A percentile compares a stretch with the other conserved stretches of the same genome.
phyloP scores from a whole-genome alignment of 768 basidiomycete species.

The Podaxis sp. region DNA sequence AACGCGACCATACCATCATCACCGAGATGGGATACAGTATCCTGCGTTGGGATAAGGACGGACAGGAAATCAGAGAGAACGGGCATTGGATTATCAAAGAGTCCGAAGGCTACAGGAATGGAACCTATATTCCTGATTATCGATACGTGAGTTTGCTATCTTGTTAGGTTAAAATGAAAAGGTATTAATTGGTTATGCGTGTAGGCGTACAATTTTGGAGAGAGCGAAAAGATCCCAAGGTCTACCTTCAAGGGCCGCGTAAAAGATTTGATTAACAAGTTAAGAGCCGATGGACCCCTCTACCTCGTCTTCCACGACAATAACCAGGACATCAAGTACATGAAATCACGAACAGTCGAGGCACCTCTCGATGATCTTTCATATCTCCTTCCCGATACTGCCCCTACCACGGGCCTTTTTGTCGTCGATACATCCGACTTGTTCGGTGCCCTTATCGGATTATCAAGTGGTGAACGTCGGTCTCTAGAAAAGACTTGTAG shows the following conservation, averaged over 20 bases:
- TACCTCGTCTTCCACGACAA: slow-evolving; percentile 84
- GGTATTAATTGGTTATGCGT: background rate
- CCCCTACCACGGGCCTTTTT: slow-evolving; percentile 54
- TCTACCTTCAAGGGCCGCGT: slow-evolving; percentile 53
- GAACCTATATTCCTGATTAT: slow-evolving; percentile 61
- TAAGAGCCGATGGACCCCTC: slow-evolving; percentile 52
- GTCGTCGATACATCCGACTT: slow-evolving; percentile 74
- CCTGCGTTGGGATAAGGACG: slow-evolving; percentile 54
- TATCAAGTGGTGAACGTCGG: slow-evolving; percentile 47
- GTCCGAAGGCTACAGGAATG: slow-evolving; percentile 55
- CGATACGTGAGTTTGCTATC: slow-evolving; percentile 45
- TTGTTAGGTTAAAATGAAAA: background rate
- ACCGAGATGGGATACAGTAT: slow-evolving; percentile 85
- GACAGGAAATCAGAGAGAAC: slow-evolving; percentile 42
- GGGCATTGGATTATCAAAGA: slow-evolving; percentile 71
- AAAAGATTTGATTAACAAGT: slow-evolving; percentile 39
- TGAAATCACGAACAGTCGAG: slow-evolving; percentile 57
- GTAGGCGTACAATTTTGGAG: slow-evolving; percentile 69
- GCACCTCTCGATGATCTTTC: slow-evolving; percentile 53
- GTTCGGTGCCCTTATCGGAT: slow-evolving; percentile 73
- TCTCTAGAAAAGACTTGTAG: slow-evolving; percentile 62
- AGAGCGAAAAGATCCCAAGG: slow-evolving; percentile 54
- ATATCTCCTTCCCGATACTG: slow-evolving; percentile 56
- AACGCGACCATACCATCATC: slow-evolving; percentile 66
- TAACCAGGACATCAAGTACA: slow-evolving; percentile 72